Evolutionary conservation across 345 rosid genomes (phyloP).

Genomic region (Laguncularia racemosa): DNA sequence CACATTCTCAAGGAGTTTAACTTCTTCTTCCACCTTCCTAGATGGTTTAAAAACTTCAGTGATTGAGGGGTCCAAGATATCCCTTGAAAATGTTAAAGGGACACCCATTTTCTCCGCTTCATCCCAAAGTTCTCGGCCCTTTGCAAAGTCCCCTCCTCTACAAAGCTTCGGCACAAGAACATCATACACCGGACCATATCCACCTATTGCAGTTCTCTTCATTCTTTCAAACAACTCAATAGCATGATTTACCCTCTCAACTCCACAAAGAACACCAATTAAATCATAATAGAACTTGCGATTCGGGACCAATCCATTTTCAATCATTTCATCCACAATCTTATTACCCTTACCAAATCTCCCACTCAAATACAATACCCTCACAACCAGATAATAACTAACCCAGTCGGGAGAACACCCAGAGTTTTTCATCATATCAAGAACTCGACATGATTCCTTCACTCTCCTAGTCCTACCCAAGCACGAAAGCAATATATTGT

Average conservation of each 20-base stretch:
- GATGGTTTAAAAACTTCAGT: slow-evolving; percentile 53
- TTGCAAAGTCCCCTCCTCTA: slow-evolving; percentile 61
- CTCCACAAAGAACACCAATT: slow-evolving; percentile 78
- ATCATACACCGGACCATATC: slow-evolving; percentile 67
- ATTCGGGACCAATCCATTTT: slow-evolving; percentile 44
- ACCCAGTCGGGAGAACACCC: slow-evolving; percentile 59
- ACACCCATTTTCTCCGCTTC: slow-evolving; percentile 48
- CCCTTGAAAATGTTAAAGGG: slow-evolving; percentile 31
- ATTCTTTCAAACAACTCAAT: slow-evolving; percentile 61
- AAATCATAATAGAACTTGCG: slow-evolving; percentile 61
- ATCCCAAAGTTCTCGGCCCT: slow-evolving; percentile 71
- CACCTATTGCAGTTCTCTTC: slow-evolving; percentile 53
- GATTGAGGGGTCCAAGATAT: slow-evolving; percentile 46
- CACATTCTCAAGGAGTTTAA: slow-evolving; percentile 20
- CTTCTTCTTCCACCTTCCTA: slow-evolving; percentile 39
- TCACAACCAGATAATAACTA: slow-evolving; percentile 73
- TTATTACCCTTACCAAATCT: slow-evolving; percentile 80
- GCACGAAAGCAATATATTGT: slow-evolving; percentile 72
- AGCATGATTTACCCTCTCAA: slow-evolving; percentile 59
- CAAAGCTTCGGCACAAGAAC: slow-evolving; percentile 73
- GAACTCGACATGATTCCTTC: slow-evolving; percentile 56
- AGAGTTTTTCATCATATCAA: slow-evolving; percentile 59
- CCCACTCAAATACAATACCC: slow-evolving; percentile 63
- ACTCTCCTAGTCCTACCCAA: slow-evolving; percentile 73
- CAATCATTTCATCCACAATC: slow-evolving; percentile 71